phyloP scores from a whole-genome alignment of 345 rosid species.

The Citropsis articulata region DNA sequence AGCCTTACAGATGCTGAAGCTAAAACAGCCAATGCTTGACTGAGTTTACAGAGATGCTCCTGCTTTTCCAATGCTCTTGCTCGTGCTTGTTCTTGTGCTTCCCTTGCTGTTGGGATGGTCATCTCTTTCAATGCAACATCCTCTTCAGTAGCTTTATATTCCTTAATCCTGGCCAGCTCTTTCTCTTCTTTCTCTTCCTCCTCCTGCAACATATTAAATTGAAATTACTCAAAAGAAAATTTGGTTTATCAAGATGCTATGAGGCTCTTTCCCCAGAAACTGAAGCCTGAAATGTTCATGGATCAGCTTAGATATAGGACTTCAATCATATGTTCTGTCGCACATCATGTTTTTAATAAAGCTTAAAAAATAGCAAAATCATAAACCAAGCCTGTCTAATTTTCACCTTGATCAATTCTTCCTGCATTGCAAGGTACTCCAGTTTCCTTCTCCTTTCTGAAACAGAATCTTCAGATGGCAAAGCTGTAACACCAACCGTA shows the following conservation, averaged over 20 bases:
- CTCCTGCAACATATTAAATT: conserved; percentile 48
- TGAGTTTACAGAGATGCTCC: conserved; percentile 76
- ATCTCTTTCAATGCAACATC: conserved; percentile 86
- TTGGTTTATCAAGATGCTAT: not conserved
- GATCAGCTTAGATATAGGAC: not conserved
- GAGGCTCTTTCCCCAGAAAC: not conserved
- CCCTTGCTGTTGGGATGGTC: conserved; percentile 52
- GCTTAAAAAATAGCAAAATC: not conserved
- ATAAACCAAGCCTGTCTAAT: conserved; percentile 13
- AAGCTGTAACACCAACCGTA: conserved; percentile 79
- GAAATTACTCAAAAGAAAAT: conserved; percentile 8
- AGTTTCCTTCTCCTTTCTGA: conserved; percentile 89
- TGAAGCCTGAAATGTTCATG: not conserved
- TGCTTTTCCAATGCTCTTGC: conserved; percentile 67
- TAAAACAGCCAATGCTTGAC: conserved; percentile 82
- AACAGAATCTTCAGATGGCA: conserved; percentile 90
- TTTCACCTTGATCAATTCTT: conserved; percentile 81
- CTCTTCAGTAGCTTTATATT: conserved; percentile 48
- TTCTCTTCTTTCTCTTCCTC: conserved; percentile 85
- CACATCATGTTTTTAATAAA: not conserved
- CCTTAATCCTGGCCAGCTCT: conserved; percentile 60
- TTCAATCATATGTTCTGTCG: not conserved
- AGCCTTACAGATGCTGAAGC: conserved; percentile 92
- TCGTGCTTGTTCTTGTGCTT: conserved; percentile 74
- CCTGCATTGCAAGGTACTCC: conserved; percentile 94